Conservation (phyloP, 176 grass and related monocot genomes). For the Aegilops longissima region DNA sequence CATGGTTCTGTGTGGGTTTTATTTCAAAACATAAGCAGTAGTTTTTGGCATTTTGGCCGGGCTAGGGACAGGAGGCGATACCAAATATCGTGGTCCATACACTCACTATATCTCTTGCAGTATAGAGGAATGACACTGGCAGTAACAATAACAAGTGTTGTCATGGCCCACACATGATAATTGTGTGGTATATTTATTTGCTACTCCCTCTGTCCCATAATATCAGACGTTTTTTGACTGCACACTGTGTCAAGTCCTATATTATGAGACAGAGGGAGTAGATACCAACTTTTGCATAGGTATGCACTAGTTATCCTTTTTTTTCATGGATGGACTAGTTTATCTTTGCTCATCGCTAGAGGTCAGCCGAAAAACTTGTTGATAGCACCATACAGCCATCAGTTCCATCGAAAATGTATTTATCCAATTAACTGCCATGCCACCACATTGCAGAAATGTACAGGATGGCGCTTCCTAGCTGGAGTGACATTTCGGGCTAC, state of each 20-base stretch:
- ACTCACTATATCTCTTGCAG: neutral
- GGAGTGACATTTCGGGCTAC: conserved; percentile 37
- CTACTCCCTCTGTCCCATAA: neutral
- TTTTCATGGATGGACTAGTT: neutral
- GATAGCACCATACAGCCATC: neutral
- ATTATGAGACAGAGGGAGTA: no score
- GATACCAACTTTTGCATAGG: neutral
- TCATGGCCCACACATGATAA: neutral
- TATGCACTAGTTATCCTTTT: neutral
- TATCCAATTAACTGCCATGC: neutral
- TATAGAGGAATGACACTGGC: neutral
- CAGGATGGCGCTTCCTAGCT: conserved; percentile 61
- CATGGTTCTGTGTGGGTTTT: neutral
- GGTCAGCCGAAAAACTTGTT: neutral
- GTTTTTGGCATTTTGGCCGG: neutral
- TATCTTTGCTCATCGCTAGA: neutral
- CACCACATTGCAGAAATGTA: conserved; percentile 26
- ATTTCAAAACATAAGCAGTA: neutral
- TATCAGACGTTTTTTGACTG: no score
- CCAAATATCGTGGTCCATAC: neutral
- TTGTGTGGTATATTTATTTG: neutral
- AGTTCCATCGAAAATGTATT: neutral
- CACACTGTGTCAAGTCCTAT: no score
- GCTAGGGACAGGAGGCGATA: neutral
- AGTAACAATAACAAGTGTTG: neutral